Percentiles rank a stretch among this genome's conserved stretches.
Conservation (phyloP, 2,329 filamentous ascomycete genomes). For the Colletotrichum sp. region DNA sequence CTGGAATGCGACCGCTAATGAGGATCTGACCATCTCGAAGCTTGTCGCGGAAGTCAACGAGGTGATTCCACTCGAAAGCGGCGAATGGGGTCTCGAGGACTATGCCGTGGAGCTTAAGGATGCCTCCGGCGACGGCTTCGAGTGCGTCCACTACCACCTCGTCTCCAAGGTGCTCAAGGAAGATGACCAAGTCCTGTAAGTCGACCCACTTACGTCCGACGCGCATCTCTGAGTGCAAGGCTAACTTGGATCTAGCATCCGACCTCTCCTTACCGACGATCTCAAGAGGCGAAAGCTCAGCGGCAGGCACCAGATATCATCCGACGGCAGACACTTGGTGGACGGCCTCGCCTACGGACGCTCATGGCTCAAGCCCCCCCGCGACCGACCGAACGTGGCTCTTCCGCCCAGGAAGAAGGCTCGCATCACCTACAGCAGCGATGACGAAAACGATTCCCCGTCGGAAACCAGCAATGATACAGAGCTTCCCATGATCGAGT, state of each 20-base stretch:
- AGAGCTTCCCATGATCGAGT: slow-evolving; percentile 26
- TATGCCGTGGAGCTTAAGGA: slow-evolving; percentile 80
- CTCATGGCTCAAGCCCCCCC: slow-evolving; percentile 65
- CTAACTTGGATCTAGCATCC: slow-evolving; percentile 62
- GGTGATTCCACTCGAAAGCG: slow-evolving; percentile 79
- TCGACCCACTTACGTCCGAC: slow-evolving; percentile 17
- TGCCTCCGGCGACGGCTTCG: slow-evolving; percentile 66
- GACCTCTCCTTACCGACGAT: slow-evolving; percentile 78
- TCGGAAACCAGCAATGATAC: slow-evolving; percentile 29
- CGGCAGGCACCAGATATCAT: slow-evolving; percentile 81
- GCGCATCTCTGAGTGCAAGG: background rate
- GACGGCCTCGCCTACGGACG: slow-evolving; percentile 88
- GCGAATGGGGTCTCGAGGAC: slow-evolving; percentile 86
- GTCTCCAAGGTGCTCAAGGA: slow-evolving; percentile 75
- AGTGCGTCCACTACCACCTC: slow-evolving; percentile 85
- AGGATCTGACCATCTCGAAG: slow-evolving; percentile 73
- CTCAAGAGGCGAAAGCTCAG: slow-evolving; percentile 73
- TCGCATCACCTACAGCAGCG: slow-evolving; percentile 49
- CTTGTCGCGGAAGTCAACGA: slow-evolving; percentile 82
- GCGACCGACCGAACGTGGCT: slow-evolving; percentile 67
- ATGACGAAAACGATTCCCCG: slow-evolving; percentile 45
- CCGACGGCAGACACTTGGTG: slow-evolving; percentile 79
- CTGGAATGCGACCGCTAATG: slow-evolving; percentile 66
- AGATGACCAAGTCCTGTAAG: slow-evolving; percentile 83
- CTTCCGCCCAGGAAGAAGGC: slow-evolving; percentile 78